Evolutionary conservation across 345 rosid genomes (phyloP).

Genomic region (Corchorus capsularis): DNA sequence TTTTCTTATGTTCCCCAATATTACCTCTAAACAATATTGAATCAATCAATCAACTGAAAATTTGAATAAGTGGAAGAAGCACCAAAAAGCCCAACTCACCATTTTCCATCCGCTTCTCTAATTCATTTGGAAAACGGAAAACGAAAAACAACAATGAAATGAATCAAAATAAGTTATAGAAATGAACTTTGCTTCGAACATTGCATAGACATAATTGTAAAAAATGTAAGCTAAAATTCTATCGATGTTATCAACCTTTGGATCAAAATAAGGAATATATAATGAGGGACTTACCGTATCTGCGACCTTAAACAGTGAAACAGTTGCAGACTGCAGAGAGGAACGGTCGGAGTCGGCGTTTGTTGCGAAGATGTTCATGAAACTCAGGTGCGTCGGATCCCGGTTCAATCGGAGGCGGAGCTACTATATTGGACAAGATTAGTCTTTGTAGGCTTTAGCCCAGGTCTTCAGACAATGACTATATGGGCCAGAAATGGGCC

Average conservation of each 20-base stretch:
- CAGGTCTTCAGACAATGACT: neutral
- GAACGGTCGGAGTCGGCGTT: neutral
- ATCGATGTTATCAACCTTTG: neutral
- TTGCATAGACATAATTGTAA: neutral
- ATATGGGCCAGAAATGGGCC: neutral
- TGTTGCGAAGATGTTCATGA: neutral
- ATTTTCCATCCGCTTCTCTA: neutral
- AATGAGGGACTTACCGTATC: neutral
- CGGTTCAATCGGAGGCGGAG: neutral
- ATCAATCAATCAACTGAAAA: neutral
- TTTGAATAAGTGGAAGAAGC: neutral
- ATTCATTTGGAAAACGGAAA: neutral
- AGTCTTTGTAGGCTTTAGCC: no score
- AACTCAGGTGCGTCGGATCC: conserved; percentile 3
- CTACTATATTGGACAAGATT: no score
- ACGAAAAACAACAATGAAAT: neutral
- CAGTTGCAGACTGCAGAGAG: neutral
- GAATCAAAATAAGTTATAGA: neutral
- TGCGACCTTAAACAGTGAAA: neutral
- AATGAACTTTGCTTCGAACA: neutral
- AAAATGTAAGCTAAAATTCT: neutral
- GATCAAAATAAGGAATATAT: neutral
- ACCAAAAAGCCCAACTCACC: neutral
- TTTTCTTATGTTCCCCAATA: neutral
- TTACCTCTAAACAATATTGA: neutral